These are phyloP conservation scores for Lenzites betulinus DNA, from an alignment of 768 basidiomycete genomes.

Conservation along the genomic window DNA sequence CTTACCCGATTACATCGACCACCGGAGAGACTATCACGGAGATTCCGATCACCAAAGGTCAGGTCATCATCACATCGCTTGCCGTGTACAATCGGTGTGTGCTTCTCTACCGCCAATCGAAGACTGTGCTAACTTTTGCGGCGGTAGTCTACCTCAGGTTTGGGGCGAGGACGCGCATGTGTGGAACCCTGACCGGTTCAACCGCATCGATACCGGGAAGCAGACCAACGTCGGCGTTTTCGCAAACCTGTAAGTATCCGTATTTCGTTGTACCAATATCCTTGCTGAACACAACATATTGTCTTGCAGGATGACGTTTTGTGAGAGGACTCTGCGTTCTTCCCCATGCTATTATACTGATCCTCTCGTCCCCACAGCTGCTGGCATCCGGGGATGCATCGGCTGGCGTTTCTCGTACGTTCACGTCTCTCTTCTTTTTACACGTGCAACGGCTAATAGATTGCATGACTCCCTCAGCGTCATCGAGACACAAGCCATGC, in stretches of 20 bases:
- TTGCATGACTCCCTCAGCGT: slow-evolving; percentile 14
- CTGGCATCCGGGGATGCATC: slow-evolving; percentile 18
- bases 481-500: slow-evolving; percentile 36
- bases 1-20: slow-evolving; percentile 3
- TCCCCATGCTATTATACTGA: neutral
- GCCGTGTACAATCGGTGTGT: slow-evolving; percentile 15
- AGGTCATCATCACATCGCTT: neutral
- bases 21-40: slow-evolving; percentile 4
- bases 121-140: neutral
- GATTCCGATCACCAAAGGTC: slow-evolving; percentile 11
- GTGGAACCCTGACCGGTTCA: slow-evolving; percentile 19
- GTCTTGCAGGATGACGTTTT: slow-evolving; percentile 13
- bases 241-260: slow-evolving; percentile 15
- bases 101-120: neutral
- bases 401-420: slow-evolving; percentile 23
- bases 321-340: neutral
- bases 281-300: neutral
- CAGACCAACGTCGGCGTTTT: slow-evolving; percentile 20
- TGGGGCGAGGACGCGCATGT: slow-evolving; percentile 20
- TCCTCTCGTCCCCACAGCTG: neutral
- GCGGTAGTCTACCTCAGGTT: slow-evolving; percentile 5
- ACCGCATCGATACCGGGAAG: slow-evolving; percentile 1
- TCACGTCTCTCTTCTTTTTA: neutral
- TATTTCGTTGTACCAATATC: neutral
- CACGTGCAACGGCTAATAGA: no score